phyloP scores from a whole-genome alignment of 1,139 yeast genomes.

The Nakaseomyces kungkrabaensis region DNA sequence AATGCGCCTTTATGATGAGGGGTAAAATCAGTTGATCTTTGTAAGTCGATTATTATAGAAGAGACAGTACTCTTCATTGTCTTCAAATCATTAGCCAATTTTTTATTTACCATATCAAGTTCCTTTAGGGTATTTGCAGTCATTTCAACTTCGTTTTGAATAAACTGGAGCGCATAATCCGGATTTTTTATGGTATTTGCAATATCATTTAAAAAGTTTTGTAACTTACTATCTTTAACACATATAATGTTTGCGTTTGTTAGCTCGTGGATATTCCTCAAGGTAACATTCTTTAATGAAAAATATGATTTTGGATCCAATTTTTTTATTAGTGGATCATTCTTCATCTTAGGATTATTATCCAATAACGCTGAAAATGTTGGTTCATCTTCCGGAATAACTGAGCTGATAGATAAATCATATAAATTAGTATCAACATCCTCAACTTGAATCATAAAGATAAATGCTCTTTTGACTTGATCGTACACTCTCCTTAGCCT shows the following conservation, averaged over 20 bases:
- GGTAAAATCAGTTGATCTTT: slow-evolving; percentile 15
- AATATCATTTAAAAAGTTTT: slow-evolving; percentile 68
- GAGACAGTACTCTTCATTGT: slow-evolving; percentile 13
- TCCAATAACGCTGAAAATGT: slow-evolving; percentile 46
- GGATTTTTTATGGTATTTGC: slow-evolving; percentile 79
- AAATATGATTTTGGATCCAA: slow-evolving; percentile 53
- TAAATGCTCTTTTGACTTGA: slow-evolving; percentile 71
- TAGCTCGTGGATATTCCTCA: slow-evolving; percentile 66
- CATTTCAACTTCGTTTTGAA: slow-evolving; percentile 52
- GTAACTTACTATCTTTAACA: slow-evolving; percentile 58
- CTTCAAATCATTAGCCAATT: slow-evolving; percentile 7
- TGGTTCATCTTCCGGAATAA: slow-evolving; percentile 57
- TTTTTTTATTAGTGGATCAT: slow-evolving; percentile 38
- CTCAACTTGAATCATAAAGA: slow-evolving; percentile 71
- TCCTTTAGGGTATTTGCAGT: slow-evolving; percentile 47
- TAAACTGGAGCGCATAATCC: slow-evolving; percentile 52
- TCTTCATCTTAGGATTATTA: slow-evolving; percentile 13
- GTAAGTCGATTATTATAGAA: slow-evolving; percentile 13
- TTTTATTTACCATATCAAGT: slow-evolving; percentile 11
- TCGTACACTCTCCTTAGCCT: slow-evolving; percentile 51
- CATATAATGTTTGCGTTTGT: slow-evolving; percentile 61
- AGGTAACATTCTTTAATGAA: slow-evolving; percentile 64
- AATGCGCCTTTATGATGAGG: slow-evolving; percentile 22
- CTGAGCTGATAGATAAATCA: slow-evolving; percentile 65
- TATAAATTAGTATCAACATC: slow-evolving; percentile 57